phyloP scores from a whole-genome alignment of 2,329 filamentous ascomycete species.

The Myriosclerotinia curreyana region DNA sequence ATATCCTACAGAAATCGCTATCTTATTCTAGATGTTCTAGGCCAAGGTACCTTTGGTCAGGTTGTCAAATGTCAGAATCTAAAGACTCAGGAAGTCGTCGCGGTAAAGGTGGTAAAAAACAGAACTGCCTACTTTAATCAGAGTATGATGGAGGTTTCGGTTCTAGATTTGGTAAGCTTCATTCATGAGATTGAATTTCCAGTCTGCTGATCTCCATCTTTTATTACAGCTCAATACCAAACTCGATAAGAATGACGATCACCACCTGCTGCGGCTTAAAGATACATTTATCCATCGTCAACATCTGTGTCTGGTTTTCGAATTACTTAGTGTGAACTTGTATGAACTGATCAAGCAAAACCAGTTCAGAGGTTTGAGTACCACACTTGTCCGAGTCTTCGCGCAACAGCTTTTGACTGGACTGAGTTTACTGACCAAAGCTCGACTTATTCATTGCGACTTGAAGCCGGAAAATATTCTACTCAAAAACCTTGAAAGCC shows the following conservation, averaged over 20 bases:
- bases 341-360: constrained; percentile 99
- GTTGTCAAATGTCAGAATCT: constrained; percentile 99
- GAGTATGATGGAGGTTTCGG: constrained; percentile 99
- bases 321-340: constrained; percentile 92
- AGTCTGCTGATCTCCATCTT: constrained; percentile 23
- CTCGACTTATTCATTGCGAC: constrained; percentile 95
- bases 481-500: constrained; percentile 95
- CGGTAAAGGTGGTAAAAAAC: constrained; percentile 99
- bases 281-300: constrained; percentile 98
- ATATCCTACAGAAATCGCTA: constrained; percentile 71
- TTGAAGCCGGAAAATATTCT: constrained; percentile 97
- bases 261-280: constrained; percentile 89
- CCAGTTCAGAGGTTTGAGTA: constrained; percentile 95
- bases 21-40: constrained; percentile 92
- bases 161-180: constrained; percentile 76
- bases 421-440: constrained; percentile 88
- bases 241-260: constrained; percentile 98
- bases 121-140: constrained; percentile 99
- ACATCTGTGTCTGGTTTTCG: constrained; percentile 94
- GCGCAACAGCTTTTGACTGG: constrained; percentile 95
- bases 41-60: constrained; percentile 96
- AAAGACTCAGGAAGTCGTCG: constrained; percentile 97
- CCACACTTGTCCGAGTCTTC: constrained; percentile 93
- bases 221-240: constrained; percentile 80
- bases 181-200: constrained; percentile 32